Percentiles rank a stretch among this genome's conserved stretches.
Evolutionary conservation across 768 basidiomycete species (phyloP).

Genomic region (Mycena leptocephala): DNA sequence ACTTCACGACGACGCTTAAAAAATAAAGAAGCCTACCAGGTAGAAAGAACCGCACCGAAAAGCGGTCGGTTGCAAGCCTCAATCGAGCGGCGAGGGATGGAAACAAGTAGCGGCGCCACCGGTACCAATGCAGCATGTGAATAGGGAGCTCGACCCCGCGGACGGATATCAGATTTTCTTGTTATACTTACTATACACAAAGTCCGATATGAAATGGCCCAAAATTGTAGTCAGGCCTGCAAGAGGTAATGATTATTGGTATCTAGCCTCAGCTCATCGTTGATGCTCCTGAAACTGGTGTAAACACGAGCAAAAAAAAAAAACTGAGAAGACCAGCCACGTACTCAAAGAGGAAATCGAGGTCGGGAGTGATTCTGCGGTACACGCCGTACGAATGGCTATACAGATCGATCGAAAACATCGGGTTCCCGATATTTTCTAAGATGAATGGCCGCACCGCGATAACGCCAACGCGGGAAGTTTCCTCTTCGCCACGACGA

Average conservation of each 20-base stretch:
- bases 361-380: background rate
- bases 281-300: background rate
- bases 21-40: no score
- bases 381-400: background rate
- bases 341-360: no score
- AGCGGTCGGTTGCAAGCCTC: no score
- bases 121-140: no score
- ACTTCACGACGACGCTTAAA: no score
- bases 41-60: no score
- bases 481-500: background rate
- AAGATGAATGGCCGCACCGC: background rate
- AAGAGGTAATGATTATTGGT: background rate
- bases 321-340: background rate
- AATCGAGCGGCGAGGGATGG: no score
- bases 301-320: background rate
- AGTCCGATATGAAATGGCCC: no score
- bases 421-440: background rate
- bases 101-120: no score
- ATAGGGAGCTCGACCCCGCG: no score
- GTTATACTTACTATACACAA: no score
- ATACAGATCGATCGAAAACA: constrained; percentile 5
- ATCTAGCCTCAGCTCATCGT: constrained; percentile 7
- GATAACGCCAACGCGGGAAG: background rate
- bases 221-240: background rate
- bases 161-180: no score